Evolutionary conservation across 805 yeast species (phyloP).

Genomic region (Kregervanrija fluxuum): DNA sequence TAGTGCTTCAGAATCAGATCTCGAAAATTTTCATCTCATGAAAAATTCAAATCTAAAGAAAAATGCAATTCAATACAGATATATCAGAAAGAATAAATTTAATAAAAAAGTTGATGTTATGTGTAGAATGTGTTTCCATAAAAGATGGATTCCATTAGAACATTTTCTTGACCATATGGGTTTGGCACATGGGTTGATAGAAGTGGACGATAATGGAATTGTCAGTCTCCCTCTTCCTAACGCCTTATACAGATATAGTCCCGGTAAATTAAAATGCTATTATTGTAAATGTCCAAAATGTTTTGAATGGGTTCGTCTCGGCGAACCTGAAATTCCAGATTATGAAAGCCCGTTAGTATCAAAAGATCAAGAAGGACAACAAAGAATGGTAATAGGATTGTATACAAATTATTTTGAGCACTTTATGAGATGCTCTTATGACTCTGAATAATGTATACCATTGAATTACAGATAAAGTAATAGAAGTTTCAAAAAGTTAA

Average conservation of each 20-base stretch:
- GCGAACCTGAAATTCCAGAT: constrained; percentile 7
- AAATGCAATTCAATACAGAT: constrained; percentile 10
- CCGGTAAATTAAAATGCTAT: constrained; percentile 14
- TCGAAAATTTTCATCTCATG: constrained; percentile 4
- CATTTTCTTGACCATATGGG: constrained; percentile 15
- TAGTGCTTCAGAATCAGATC: constrained; percentile 9
- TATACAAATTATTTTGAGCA: constrained; percentile 21
- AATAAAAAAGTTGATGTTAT: constrained; percentile 2
- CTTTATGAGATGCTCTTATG: constrained; percentile 12
- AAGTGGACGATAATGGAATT: neutral
- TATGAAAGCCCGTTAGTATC: neutral
- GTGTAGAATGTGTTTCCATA: constrained; percentile 18
- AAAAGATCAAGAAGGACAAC: neutral
- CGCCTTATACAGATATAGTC: constrained; percentile 11
- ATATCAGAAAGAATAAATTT: constrained; percentile 3
- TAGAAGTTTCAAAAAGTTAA: no score
- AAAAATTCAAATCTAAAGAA: constrained; percentile 1
- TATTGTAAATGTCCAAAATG: constrained; percentile 20
- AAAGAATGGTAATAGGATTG: constrained; percentile 10
- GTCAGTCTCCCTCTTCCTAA: constrained; percentile 14
- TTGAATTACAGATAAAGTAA: no score
- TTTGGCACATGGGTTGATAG: constrained; percentile 20
- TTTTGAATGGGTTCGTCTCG: constrained; percentile 16
- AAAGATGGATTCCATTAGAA: constrained; percentile 13
- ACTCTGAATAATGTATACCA: neutral